Conservation (phyloP, 768 basidiomycete genomes). For the Steccherinum ochraceum region DNA sequence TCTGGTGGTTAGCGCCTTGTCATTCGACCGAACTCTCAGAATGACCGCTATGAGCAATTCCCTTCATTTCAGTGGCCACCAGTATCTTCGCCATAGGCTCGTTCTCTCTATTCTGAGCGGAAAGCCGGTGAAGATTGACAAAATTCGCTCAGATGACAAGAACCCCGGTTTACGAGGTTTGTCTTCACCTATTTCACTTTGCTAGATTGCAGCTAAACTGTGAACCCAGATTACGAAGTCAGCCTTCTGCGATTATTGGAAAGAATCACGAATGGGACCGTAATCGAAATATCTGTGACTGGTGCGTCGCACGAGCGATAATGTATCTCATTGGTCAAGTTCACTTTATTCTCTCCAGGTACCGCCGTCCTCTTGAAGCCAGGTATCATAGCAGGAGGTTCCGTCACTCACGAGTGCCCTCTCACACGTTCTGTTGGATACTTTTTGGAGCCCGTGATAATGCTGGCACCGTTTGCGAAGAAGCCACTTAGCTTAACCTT, state of each 20-base stretch:
- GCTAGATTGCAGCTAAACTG: not conserved
- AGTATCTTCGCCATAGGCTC: slow-evolving; percentile 76
- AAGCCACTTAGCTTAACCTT: slow-evolving; percentile 75
- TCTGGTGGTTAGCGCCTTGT: too few species aligned
- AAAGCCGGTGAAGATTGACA: slow-evolving; percentile 75
- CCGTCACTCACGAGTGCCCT: slow-evolving; percentile 81
- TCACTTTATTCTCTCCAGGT: slow-evolving; percentile 39
- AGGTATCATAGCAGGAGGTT: slow-evolving; percentile 83
- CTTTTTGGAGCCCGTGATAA: slow-evolving; percentile 85
- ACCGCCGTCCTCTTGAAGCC: slow-evolving; percentile 90
- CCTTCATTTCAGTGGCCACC: slow-evolving; percentile 71
- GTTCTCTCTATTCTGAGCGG: slow-evolving; percentile 89
- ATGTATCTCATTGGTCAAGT: not conserved
- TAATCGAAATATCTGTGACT: slow-evolving; percentile 94
- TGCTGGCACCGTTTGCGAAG: slow-evolving; percentile 92
- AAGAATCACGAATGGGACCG: slow-evolving; percentile 87
- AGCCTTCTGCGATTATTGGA: slow-evolving; percentile 84
- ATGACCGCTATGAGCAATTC: slow-evolving; percentile 16
- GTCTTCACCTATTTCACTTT: slow-evolving; percentile 7
- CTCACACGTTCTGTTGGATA: slow-evolving; percentile 88
- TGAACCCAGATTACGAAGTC: slow-evolving; percentile 76
- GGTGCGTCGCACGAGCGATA: slow-evolving; percentile 40
- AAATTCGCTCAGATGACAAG: slow-evolving; percentile 86
- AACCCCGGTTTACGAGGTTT: slow-evolving; percentile 91
- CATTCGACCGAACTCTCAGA: not conserved